These are phyloP conservation scores for Tremella mesenterica DNA, from an alignment of 768 basidiomycete genomes.

Conservation along the genomic window DNA sequence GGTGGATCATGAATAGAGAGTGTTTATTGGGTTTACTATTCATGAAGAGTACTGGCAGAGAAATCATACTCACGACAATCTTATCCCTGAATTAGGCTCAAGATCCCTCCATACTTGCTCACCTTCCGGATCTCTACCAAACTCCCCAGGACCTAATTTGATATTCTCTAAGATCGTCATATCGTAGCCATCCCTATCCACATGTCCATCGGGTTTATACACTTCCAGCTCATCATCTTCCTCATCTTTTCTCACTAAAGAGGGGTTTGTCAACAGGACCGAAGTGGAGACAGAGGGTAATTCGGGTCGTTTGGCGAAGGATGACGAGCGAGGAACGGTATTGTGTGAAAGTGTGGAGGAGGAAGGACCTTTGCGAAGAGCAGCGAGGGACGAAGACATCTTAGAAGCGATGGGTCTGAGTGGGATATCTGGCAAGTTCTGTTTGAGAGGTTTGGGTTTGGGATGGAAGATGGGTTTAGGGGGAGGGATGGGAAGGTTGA, in stretches of 20 bases:
- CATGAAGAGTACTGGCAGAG: background rate
- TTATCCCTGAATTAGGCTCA: slow-evolving; percentile 87
- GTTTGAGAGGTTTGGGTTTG: background rate
- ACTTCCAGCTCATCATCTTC: slow-evolving; percentile 4
- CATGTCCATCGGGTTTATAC: slow-evolving; percentile 5
- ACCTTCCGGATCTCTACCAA: slow-evolving; percentile 56
- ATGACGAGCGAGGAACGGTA: background rate
- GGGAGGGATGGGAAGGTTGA: background rate
- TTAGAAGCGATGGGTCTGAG: slow-evolving; percentile 2
- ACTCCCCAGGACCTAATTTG: slow-evolving; percentile 66
- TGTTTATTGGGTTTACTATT: slow-evolving; percentile 5
- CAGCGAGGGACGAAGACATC: slow-evolving; percentile 6
- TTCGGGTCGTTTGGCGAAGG: background rate
- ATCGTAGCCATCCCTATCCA: slow-evolving; percentile 23
- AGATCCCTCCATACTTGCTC: slow-evolving; percentile 68
- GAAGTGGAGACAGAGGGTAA: background rate
- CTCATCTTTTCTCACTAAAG: background rate
- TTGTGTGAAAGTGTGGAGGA: background rate
- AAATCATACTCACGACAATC: slow-evolving; percentile 57
- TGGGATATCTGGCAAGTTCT: background rate
- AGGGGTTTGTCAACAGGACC: no score
- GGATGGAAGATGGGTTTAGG: background rate
- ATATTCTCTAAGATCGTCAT: slow-evolving; percentile 64
- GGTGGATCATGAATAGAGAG: no score
- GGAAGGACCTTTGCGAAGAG: background rate